A percentile compares a stretch with the other conserved stretches of the same genome.
Conservation (phyloP, 495 filamentous ascomycete genomes). For the Penicillium arizonense region DNA sequence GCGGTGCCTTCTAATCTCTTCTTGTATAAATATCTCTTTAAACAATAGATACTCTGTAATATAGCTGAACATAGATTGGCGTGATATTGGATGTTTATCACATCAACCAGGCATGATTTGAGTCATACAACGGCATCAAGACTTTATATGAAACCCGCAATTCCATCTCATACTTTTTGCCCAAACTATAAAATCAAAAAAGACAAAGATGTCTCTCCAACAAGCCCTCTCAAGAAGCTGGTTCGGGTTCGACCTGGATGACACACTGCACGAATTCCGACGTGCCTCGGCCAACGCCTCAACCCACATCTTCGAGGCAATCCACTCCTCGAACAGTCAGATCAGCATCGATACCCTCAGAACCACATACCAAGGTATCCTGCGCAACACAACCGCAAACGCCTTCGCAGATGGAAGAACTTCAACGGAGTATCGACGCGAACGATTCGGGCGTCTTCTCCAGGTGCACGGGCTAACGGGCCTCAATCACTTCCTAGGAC, state of each 20-base stretch:
- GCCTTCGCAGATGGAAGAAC: constrained; percentile 37
- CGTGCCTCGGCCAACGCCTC: constrained; percentile 29
- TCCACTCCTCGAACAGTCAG: constrained; percentile 1
- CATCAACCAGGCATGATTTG: background rate
- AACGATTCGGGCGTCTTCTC: constrained; percentile 31
- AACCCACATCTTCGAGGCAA: constrained; percentile 19
- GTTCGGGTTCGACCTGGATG: constrained; percentile 43
- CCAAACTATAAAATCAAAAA: too few species aligned
- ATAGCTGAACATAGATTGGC: background rate
- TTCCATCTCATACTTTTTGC: too few species aligned
- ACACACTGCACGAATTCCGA: constrained; percentile 43
- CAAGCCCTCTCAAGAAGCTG: constrained; percentile 20
- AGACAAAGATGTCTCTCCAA: background rate
- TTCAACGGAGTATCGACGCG: constrained; percentile 35
- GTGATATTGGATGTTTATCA: background rate
- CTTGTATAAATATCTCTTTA: constrained; percentile 10
- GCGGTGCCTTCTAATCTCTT: constrained; percentile 58
- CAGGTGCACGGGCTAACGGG: constrained; percentile 12
- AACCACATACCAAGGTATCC: constrained; percentile 22
- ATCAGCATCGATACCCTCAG: constrained; percentile 14
- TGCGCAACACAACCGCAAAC: constrained; percentile 26
- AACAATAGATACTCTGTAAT: constrained; percentile 3
- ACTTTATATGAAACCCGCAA: background rate
- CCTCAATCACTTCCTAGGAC: too few species aligned
- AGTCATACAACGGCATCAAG: constrained; percentile 1